Evolutionary conservation across 768 basidiomycete species (phyloP).

Genomic region (Lyophyllum semitale): DNA sequence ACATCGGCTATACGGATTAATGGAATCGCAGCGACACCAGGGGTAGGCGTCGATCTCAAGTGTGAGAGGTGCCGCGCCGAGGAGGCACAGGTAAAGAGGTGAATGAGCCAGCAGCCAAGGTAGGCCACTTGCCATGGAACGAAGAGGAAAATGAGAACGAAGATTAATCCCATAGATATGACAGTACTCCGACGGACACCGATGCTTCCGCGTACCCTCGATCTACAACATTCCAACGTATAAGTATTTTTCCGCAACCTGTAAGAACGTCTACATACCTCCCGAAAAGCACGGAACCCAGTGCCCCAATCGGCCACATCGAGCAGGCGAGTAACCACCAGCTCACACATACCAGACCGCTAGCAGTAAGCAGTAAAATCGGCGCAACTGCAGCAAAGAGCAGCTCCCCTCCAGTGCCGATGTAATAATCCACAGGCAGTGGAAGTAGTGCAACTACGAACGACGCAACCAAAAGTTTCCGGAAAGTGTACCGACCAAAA

Average conservation of each 20-base stretch:
- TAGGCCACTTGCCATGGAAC: constrained; percentile 95
- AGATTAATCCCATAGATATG: constrained; percentile 60
- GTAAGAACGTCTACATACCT: constrained; percentile 33
- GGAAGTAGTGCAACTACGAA: constrained; percentile 57
- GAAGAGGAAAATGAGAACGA: constrained; percentile 67
- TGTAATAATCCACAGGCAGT: constrained; percentile 50
- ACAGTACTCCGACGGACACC: constrained; percentile 49
- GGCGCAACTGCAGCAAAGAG: constrained; percentile 56
- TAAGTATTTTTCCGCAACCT: neutral
- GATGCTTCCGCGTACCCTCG: constrained; percentile 29
- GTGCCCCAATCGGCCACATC: constrained; percentile 46
- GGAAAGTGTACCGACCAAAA: constrained; percentile 43
- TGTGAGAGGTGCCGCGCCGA: constrained; percentile 22
- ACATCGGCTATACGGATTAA: constrained; percentile 15
- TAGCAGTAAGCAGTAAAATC: constrained; percentile 56
- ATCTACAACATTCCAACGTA: neutral
- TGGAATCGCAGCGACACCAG: constrained; percentile 22
- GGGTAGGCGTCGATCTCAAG: constrained; percentile 10
- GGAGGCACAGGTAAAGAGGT: constrained; percentile 64
- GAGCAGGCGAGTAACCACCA: constrained; percentile 55
- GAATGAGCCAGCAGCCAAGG: constrained; percentile 81
- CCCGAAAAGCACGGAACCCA: constrained; percentile 30
- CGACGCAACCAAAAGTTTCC: constrained; percentile 42
- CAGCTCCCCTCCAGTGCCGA: constrained; percentile 59
- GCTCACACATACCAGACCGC: constrained; percentile 62